These are phyloP conservation scores for Triticum timopheevii DNA, from an alignment of 176 grass and related monocot genomes.

Conservation along the genomic window DNA sequence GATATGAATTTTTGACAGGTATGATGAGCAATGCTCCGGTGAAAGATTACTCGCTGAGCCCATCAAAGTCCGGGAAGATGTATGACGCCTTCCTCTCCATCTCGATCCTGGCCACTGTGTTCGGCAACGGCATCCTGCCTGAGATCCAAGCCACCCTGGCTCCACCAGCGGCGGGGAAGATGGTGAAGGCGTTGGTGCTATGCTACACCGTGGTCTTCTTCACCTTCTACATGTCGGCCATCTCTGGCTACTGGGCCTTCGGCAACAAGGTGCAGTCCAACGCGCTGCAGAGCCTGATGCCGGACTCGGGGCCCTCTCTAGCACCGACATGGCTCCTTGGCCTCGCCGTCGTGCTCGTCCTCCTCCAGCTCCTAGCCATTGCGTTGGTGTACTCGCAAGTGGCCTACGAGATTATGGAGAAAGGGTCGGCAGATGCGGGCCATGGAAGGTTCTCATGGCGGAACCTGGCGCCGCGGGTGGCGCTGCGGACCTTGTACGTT, in stretches of 20 bases:
- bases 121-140: slow-evolving; percentile 85
- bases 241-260: slow-evolving; percentile 83
- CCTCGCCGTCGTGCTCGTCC: slow-evolving; percentile 60
- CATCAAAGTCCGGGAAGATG: slow-evolving; percentile 49
- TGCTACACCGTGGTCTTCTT: slow-evolving; percentile 66
- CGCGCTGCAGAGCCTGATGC: slow-evolving; percentile 66
- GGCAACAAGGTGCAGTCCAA: slow-evolving; percentile 66
- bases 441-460: slow-evolving; percentile 56
- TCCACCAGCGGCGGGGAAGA: slow-evolving; percentile 81
- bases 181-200: slow-evolving; percentile 62
- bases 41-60: slow-evolving; percentile 75
- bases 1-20: slow-evolving; percentile 21
- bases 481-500: slow-evolving; percentile 61
- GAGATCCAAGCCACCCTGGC: slow-evolving; percentile 94
- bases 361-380: slow-evolving; percentile 84
- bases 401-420: slow-evolving; percentile 95
- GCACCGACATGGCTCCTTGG: slow-evolving; percentile 80
- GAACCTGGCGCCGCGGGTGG: slow-evolving; percentile 61
- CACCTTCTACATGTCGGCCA: slow-evolving; percentile 64
- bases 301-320: slow-evolving; percentile 57
- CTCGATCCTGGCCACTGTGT: slow-evolving; percentile 79
- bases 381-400: slow-evolving; percentile 87
- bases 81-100: slow-evolving; percentile 70
- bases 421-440: slow-evolving; percentile 62
- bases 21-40: slow-evolving; percentile 34